Evolutionary conservation across 1,284 basidiomycete species (phyloP), one percentile per base, ranked within the genome.

Genomic region (Ustilago xerochloae): DNA sequence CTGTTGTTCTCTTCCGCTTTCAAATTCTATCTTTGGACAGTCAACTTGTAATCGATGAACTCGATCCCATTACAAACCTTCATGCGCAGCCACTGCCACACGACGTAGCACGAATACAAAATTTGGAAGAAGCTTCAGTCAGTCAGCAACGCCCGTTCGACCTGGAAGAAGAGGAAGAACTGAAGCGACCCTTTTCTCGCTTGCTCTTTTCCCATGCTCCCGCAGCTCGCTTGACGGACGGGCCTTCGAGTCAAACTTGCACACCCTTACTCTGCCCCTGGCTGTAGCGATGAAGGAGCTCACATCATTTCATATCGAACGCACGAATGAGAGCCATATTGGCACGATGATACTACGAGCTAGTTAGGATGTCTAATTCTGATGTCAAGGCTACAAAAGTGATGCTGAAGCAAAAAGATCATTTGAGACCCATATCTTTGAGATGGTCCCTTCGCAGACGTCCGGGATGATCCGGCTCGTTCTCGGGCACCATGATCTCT

Each of bases 401-500:
- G n/a, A n/a, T n/a, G 35, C 3, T 16, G 35, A 38, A 38, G 22
- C 5, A 43, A 43, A 15, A n/a, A n/a, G 10, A 22, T 57, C 51
- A 72, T 52, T 72, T 72, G 57, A 74, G 59, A 26, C 65, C 71
- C 58, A 69, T 48, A 13, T 56, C 62, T 26, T 41, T 57, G 22
- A 69, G 18, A 4, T 35, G 49, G 33, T 74, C 62, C 47, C 61
- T 35, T 32, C 39, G 53, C 28, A 66, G 50, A 12, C 75, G 48
- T 8, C 75, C 75, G 2, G 75, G 71, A 51, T 77, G 75, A 22
- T 77, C 68, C 3, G 51, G 45, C 30, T 63, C 50, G 18, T 63
- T 55, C 22, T 66, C 63, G 6, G 75, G 75, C 16, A 80, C 55
- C 49, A 81, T 75, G 61, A 82, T 63, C 16, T 75, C 69, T 10